Percentiles rank a stretch among this genome's conserved stretches.
Conservation (phyloP, 2,329 filamentous ascomycete genomes). For the Magnaporthiopsis poae region DNA sequence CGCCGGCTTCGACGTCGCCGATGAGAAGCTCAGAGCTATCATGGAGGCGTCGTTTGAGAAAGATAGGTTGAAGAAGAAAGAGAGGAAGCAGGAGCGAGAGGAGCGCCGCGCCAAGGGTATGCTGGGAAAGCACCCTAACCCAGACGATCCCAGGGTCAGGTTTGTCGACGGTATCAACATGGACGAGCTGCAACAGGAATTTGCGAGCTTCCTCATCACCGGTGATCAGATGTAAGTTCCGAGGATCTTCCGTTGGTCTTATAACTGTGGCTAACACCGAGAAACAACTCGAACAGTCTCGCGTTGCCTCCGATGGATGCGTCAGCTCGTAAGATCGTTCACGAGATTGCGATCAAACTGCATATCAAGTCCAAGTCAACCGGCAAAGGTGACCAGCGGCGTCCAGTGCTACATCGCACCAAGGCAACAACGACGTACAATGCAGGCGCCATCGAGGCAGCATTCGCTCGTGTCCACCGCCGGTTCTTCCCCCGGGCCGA, state of each 20-base stretch:
- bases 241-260: not conserved
- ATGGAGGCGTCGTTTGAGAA: slow-evolving; percentile 53
- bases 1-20: slow-evolving; percentile 46
- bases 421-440: slow-evolving; percentile 52
- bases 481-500: slow-evolving; percentile 49
- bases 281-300: slow-evolving; percentile 38
- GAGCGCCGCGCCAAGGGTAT: slow-evolving; percentile 56
- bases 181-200: slow-evolving; percentile 60
- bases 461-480: slow-evolving; percentile 36
- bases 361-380: slow-evolving; percentile 75
- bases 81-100: slow-evolving; percentile 61
- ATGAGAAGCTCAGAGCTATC: slow-evolving; percentile 55
- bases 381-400: slow-evolving; percentile 62
- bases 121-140: slow-evolving; percentile 48
- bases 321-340: slow-evolving; percentile 63
- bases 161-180: slow-evolving; percentile 64
- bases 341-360: slow-evolving; percentile 66
- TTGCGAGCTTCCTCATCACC: slow-evolving; percentile 60
- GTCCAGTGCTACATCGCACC: slow-evolving; percentile 69
- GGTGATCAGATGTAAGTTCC: slow-evolving; percentile 49
- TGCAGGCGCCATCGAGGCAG: slow-evolving; percentile 42
- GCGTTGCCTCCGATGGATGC: slow-evolving; percentile 78
- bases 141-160: slow-evolving; percentile 55
- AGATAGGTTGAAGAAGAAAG: slow-evolving; percentile 61
- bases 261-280: slow-evolving; percentile 8